phyloP scores from a whole-genome alignment of 805 yeast species.

The Metschnikowia reukaufii region DNA sequence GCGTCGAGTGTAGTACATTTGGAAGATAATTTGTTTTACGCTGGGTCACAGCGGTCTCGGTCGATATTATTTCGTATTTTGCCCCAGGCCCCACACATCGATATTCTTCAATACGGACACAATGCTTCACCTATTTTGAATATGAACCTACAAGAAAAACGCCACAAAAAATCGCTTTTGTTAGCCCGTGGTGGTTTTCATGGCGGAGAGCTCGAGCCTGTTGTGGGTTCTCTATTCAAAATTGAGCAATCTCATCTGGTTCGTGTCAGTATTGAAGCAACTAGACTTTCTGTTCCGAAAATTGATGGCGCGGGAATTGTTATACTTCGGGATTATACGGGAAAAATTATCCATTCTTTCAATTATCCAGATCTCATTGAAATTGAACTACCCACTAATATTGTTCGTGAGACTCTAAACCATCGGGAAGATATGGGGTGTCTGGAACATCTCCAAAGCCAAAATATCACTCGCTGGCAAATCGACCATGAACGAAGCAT shows the following conservation, averaged over 20 bases:
- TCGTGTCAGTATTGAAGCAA: not conserved
- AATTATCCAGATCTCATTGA: not conserved
- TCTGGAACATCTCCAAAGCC: not conserved
- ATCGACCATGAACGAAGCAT: not conserved
- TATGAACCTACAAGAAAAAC: conserved; percentile 15
- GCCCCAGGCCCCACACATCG: conserved; percentile 28
- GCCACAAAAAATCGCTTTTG: conserved; percentile 14
- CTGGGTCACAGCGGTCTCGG: conserved; percentile 30
- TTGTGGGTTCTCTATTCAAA: conserved; percentile 2
- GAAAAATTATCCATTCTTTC: not conserved
- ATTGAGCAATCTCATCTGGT: not conserved
- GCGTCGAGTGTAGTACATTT: conserved; percentile 31
- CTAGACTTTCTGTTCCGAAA: not conserved
- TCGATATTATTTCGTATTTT: conserved; percentile 31
- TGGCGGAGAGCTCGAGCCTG: conserved; percentile 29
- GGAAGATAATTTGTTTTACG: conserved; percentile 28
- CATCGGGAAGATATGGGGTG: not conserved
- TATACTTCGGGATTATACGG: not conserved
- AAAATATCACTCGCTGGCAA: not conserved
- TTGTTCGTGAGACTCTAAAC: too few relatives aligned
- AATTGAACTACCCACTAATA: not conserved
- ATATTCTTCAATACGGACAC: conserved; percentile 20
- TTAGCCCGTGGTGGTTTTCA: conserved; percentile 38
- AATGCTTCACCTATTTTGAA: conserved; percentile 37
- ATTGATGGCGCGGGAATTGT: not conserved